Percentiles rank a stretch among this genome's conserved stretches.
phyloP scores from a whole-genome alignment of 139 green algal genomes.

The Trebouxia sp. region DNA sequence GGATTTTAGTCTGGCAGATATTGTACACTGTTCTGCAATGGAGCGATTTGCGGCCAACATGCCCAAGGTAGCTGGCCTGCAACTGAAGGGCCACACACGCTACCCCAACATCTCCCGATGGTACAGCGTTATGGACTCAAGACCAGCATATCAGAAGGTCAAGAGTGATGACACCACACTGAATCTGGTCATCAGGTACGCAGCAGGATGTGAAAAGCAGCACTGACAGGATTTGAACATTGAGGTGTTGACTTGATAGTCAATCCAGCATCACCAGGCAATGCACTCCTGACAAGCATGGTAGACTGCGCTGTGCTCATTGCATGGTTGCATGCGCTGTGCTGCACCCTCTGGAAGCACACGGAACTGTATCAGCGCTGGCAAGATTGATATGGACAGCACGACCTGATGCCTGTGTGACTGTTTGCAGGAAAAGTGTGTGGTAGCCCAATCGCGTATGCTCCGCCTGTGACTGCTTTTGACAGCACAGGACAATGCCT shows the following conservation, averaged over 20 bases:
- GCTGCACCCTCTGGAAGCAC: no score
- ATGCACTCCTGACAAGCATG: no score
- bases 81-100: constrained; percentile 7
- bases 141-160: constrained; percentile 33
- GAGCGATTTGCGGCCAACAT: constrained; percentile 39
- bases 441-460: no score
- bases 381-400: no score
- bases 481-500: no score
- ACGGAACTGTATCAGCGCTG: no score
- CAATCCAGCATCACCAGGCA: no score
- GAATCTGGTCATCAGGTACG: constrained; percentile 30
- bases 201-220: neutral
- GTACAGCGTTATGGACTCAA: constrained; percentile 23
- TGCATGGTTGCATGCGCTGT: no score
- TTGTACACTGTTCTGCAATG: constrained; percentile 30
- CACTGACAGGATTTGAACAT: neutral
- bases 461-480: no score
- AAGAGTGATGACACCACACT: constrained; percentile 36
- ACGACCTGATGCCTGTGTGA: no score
- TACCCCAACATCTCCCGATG: constrained; percentile 31
- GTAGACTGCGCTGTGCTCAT: neutral
- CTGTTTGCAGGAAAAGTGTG: no score
- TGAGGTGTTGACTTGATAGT: neutral
- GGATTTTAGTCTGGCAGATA: constrained; percentile 33
- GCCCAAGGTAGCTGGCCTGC: constrained; percentile 21